Base-by-base conservation (phyloP, 2,329 filamentous ascomycete species). In the Hawksworthiomyces lignivorus region DNA sequence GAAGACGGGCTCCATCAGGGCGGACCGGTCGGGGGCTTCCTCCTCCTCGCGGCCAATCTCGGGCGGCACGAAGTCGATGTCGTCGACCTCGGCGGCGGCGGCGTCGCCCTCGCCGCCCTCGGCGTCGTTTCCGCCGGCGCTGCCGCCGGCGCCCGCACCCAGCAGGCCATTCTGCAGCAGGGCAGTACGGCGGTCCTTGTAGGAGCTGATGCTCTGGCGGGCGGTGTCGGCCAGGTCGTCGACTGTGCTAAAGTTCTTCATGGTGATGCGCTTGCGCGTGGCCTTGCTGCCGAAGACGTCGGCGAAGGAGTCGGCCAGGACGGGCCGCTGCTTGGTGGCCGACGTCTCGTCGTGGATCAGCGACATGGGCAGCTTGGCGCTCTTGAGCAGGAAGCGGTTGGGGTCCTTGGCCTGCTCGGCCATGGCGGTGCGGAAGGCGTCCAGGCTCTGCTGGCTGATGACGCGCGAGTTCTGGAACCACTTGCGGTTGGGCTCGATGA, bases 391-490 rank as follows among this genome's bases (percentile, higher is more conserved):
- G 47, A 95, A 92, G 47, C 85, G 83, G 63, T 95, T 96, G 0
- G 92, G 92, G 57, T 98, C 88, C 15, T 82, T 81, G 39, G 86
- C 82, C 63, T 89, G 85, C 63, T 94, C 88, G 31, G 86, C 86
- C 65, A 98, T 90, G 20, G 92, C 92, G 46, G 89, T 83, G 48
- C 92, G 81, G 67, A 98, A 98, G 2, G 85, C 48, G 33, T 39
- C 35, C 35, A 54, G 45, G 15, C 47, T 85, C 60, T 95, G 87
- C 62, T 97, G 90, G 4, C 84, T 88, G 56, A 97, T 94, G 35
- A 80, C 75, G 51, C 92, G 73, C 26, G 90, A 95, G 63, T 96
- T 96, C 56, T 83, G 87, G 67, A 98, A 98, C 92, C 92, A 98
- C 67, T 94, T 94, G 56, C 92, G 77, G 67, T 97, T 94, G 37